Evolutionary conservation across 176 grass and related monocot species (phyloP).

Genomic region (Dactylis glomerata): DNA sequence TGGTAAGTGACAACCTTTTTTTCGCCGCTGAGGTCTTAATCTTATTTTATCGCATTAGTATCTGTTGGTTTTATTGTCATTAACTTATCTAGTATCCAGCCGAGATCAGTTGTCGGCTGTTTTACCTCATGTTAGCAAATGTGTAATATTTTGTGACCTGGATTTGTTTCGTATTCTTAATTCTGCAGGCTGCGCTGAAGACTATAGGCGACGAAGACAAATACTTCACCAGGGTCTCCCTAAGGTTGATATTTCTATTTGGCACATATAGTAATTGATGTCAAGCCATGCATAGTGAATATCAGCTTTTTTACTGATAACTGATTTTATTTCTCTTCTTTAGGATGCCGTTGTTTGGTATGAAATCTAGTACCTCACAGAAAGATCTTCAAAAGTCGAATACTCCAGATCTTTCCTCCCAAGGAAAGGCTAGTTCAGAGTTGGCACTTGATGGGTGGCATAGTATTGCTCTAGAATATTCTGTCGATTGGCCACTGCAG

Average conservation of each 20-base stretch:
- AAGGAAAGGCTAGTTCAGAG: constrained; percentile 64
- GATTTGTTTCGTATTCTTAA: constrained; percentile 24
- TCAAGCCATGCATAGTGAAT: constrained; percentile 9
- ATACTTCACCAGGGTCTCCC: constrained; percentile 83
- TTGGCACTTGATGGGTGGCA: constrained; percentile 91
- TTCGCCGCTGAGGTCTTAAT: neutral
- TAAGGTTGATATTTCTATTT: constrained; percentile 54
- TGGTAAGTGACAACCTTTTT: constrained; percentile 52
- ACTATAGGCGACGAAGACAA: constrained; percentile 94
- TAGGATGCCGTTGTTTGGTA: constrained; percentile 85
- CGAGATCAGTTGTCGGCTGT: constrained; percentile 4
- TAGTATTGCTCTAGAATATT: constrained; percentile 89
- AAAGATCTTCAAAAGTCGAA: constrained; percentile 58
- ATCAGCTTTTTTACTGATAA: neutral
- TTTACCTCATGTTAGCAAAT: constrained; percentile 3
- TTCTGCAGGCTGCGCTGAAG: constrained; percentile 84
- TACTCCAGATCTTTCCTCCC: constrained; percentile 44
- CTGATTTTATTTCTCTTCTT: constrained; percentile 24
- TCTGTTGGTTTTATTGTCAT: neutral
- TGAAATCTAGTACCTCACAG: constrained; percentile 53
- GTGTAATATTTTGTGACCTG: neutral
- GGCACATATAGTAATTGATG: constrained; percentile 16
- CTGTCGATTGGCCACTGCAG: constrained; percentile 88
- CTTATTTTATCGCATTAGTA: neutral
- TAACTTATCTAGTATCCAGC: neutral